Percentiles rank a stretch among this genome's conserved stretches.
These are phyloP conservation scores for Saturnispora ahearnii DNA, from an alignment of 805 yeast species.

Conservation along the genomic window DNA sequence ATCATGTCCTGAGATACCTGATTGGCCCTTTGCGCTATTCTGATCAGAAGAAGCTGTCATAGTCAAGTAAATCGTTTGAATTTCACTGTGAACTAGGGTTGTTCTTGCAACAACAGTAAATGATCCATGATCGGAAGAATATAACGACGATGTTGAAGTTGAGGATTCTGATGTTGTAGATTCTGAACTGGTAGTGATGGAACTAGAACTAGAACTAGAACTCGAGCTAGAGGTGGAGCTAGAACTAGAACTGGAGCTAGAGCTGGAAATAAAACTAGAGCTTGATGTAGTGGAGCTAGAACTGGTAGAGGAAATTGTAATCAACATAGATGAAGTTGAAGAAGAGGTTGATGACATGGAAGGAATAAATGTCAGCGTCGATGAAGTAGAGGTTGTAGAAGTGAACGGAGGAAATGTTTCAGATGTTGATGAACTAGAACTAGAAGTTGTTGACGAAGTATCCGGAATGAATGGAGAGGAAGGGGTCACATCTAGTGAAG, in stretches of 20 bases:
- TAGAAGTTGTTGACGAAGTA: background rate
- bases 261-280: background rate
- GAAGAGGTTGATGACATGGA: constrained; percentile 7
- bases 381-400: background rate
- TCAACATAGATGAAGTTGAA: constrained; percentile 5
- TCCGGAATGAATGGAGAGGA: background rate
- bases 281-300: constrained; percentile 5
- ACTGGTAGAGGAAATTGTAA: constrained; percentile 2
- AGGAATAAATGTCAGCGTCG: constrained; percentile 6
- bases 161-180: background rate
- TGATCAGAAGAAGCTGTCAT: constrained; percentile 21
- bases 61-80: constrained; percentile 14
- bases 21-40: constrained; percentile 10
- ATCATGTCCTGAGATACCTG: constrained; percentile 41
- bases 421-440: background rate
- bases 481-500: too few relatives aligned
- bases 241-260: background rate
- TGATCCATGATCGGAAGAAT: constrained; percentile 15
- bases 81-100: constrained; percentile 18
- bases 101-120: constrained; percentile 14
- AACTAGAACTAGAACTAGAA: background rate
- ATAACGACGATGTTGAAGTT: constrained; percentile 8
- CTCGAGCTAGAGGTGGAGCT: constrained; percentile 1
- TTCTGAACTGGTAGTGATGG: constrained; percentile 4
- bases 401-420: background rate